Evolutionary conservation across 1,284 basidiomycete genomes (phyloP).

Genomic region (Puccinia polysora): DNA sequence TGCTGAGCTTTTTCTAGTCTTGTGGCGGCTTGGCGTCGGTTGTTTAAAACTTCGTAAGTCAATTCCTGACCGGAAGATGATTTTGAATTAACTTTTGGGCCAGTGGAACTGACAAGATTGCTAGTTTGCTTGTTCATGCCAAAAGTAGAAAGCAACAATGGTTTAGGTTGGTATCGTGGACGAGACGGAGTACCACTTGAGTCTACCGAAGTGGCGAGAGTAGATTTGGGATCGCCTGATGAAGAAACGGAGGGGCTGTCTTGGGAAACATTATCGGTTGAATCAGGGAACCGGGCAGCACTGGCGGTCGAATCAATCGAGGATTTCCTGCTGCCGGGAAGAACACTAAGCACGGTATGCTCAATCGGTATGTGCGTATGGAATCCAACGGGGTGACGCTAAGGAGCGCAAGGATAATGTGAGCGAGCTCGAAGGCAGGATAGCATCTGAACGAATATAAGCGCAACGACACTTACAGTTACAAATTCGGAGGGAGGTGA

Average conservation of each 20-base stretch:
- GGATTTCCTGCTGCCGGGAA: neutral
- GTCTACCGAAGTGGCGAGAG: slow-evolving; percentile 13
- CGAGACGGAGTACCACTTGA: neutral
- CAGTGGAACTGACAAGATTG: neutral
- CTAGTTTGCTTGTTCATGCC: neutral
- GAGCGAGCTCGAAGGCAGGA: no score
- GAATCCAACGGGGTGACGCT: neutral
- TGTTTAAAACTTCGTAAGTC: no score
- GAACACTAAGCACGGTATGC: neutral
- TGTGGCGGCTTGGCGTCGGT: neutral
- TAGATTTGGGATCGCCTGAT: neutral
- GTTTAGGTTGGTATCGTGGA: slow-evolving; percentile 18
- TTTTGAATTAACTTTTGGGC: neutral
- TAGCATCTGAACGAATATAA: no score
- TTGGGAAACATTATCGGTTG: no score
- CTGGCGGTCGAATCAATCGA: slow-evolving; percentile 1
- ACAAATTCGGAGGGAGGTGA: no score
- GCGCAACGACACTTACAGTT: no score
- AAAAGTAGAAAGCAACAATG: slow-evolving; percentile 23
- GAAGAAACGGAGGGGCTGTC: neutral
- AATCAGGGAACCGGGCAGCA: neutral
- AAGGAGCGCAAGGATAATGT: no score
- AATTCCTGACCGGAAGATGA: neutral
- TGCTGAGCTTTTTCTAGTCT: neutral
- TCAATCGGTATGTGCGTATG: slow-evolving; percentile 5